Conservation (phyloP, 192 early-diverging fungal species). For the Rhizoclosmatium sp. region DNA sequence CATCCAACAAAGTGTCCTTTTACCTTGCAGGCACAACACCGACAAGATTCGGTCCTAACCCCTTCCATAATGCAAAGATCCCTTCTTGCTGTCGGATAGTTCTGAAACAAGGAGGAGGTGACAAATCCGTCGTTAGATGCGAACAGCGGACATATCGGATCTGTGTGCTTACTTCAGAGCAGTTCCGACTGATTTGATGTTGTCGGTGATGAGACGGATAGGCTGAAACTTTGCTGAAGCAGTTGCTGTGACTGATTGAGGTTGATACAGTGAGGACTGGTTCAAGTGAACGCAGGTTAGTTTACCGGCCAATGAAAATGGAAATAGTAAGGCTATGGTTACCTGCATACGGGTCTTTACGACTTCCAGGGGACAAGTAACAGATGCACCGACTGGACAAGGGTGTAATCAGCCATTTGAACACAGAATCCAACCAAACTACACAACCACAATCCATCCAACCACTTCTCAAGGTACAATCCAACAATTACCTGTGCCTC, state of each 20-base stretch:
- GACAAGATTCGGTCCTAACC: conserved; percentile 90
- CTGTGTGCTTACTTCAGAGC: conserved; percentile 1
- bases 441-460: too few relatives aligned
- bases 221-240: neutral
- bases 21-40: conserved; percentile 95
- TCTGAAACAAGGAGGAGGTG: conserved; percentile 28
- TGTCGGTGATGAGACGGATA: neutral
- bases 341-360: conserved; percentile 94
- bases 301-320: neutral
- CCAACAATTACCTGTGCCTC: conserved; percentile 30
- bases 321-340: conserved; percentile 28
- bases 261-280: conserved; percentile 22
- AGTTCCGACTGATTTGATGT: neutral
- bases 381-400: conserved; percentile 77
- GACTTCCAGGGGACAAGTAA: conserved; percentile 93
- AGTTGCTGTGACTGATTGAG: conserved; percentile 36
- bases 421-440: neutral
- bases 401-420: neutral
- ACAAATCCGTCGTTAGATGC: neutral
- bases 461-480: neutral
- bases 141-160: neutral
- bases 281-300: neutral
- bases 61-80: conserved; percentile 86
- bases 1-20: neutral
- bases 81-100: conserved; percentile 80